A percentile compares a stretch with the other conserved stretches of the same genome.
These are phyloP conservation scores for Rhododendron williamsianum DNA, from an alignment of 148 eudicot genomes.

Conservation along the genomic window DNA sequence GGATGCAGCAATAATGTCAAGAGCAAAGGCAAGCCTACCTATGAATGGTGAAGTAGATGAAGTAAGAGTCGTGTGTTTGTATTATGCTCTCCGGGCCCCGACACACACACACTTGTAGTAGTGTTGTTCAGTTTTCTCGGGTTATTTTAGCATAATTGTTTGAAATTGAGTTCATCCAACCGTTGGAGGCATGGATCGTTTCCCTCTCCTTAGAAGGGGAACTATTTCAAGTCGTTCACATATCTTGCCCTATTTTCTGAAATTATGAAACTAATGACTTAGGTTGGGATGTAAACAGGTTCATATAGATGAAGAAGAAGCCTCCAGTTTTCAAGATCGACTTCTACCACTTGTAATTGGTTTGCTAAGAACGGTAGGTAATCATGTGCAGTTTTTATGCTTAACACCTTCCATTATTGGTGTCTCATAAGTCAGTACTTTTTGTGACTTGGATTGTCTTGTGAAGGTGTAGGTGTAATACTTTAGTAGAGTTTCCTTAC, in stretches of 20 bases:
- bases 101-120: background rate
- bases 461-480: background rate
- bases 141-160: background rate
- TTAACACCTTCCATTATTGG: background rate
- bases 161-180: background rate
- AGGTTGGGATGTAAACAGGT: conserved; percentile 42
- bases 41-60: conserved; percentile 58
- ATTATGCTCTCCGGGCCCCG: background rate
- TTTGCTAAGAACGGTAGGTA: conserved; percentile 86
- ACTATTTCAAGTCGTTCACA: background rate
- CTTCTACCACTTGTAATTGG: conserved; percentile 87
- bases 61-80: conserved; percentile 33
- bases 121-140: background rate
- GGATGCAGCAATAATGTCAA: conserved; percentile 51
- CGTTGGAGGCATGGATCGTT: background rate
- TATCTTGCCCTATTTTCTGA: conserved; percentile 7
- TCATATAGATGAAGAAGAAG: conserved; percentile 59
- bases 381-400: background rate
- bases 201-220: background rate
- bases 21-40: conserved; percentile 37
- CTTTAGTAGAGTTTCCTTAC: background rate
- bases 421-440: background rate
- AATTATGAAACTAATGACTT: conserved; percentile 4
- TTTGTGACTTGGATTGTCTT: background rate
- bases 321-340: conserved; percentile 63